phyloP scores from a whole-genome alignment of 208 protist species.

The Crithidia brevicula region DNA sequence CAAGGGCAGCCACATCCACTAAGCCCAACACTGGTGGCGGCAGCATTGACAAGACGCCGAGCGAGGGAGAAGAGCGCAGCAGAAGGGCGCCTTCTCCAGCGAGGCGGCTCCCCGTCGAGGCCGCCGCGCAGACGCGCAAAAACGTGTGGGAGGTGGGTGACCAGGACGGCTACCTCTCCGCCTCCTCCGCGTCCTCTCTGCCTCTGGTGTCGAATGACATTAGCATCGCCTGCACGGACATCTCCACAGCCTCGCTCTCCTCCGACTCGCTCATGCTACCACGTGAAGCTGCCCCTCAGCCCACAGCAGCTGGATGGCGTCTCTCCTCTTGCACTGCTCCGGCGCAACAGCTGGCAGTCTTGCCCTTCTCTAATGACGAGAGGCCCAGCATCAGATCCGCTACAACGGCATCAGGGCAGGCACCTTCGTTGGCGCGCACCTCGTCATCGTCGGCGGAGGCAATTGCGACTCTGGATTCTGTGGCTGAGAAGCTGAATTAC shows the following conservation, averaged over 20 bases:
- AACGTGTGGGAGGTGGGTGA: slow-evolving; percentile 25
- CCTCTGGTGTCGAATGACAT: not conserved
- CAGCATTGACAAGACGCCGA: not conserved
- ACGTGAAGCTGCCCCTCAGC: slow-evolving; percentile 13
- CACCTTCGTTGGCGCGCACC: no score
- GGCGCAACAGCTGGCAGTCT: not conserved
- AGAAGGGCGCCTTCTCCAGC: not conserved
- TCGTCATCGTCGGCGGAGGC: no score
- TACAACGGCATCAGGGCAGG: not conserved
- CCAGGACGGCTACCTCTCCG: slow-evolving; percentile 1
- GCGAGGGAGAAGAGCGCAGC: no score
- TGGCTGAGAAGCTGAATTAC: not conserved
- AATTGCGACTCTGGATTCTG: no score
- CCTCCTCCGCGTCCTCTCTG: not conserved
- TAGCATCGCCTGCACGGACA: slow-evolving; percentile 1
- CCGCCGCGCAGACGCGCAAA: not conserved
- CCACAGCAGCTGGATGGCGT: not conserved
- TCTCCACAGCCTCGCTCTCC: slow-evolving; percentile 16
- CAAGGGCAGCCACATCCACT: no score
- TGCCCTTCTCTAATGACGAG: no score
- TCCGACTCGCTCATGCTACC: slow-evolving; percentile 15
- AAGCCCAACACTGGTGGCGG: not conserved
- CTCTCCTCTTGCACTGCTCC: not conserved
- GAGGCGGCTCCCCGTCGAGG: slow-evolving; percentile 7
- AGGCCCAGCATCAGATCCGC: not conserved